phyloP scores from a whole-genome alignment of 768 basidiomycete genomes.

The Clitopilus hobsonii region DNA sequence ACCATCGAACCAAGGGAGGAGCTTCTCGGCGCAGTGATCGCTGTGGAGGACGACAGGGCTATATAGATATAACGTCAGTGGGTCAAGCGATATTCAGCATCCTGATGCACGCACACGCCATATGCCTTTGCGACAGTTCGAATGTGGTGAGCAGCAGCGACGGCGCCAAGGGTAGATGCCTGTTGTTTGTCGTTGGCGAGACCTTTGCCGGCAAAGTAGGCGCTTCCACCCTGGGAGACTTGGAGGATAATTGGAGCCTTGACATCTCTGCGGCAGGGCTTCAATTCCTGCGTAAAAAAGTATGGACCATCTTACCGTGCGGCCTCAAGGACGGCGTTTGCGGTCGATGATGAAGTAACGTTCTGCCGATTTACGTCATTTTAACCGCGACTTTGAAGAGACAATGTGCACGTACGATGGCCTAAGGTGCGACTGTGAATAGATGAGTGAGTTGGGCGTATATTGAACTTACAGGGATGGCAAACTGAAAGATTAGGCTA shows the following conservation, averaged over 20 bases:
- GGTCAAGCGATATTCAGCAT: background rate
- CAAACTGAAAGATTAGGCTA: conserved; percentile 47
- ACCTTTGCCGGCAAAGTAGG: conserved; percentile 96
- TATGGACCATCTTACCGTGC: conserved; percentile 55
- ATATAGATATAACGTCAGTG: conserved; percentile 5
- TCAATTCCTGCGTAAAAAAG: conserved; percentile 1
- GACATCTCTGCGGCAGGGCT: conserved; percentile 59
- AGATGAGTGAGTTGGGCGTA: conserved; percentile 2
- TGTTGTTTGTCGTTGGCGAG: conserved; percentile 93
- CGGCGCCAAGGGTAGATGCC: conserved; percentile 89
- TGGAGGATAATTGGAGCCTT: conserved; percentile 98
- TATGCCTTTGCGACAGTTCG: conserved; percentile 84
- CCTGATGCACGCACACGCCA: conserved; percentile 92
- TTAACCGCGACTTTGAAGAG: background rate
- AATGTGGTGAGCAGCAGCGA: conserved; percentile 90
- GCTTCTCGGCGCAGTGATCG: conserved; percentile 98
- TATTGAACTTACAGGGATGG: conserved; percentile 67
- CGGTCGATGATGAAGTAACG: conserved; percentile 93
- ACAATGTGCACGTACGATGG: conserved; percentile 59
- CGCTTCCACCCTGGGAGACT: conserved; percentile 94
- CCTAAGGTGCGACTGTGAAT: conserved; percentile 34
- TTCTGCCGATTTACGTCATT: conserved; percentile 49
- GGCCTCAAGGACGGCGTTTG: conserved; percentile 92
- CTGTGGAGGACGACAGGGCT: conserved; percentile 97
- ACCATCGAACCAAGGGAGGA: conserved; percentile 98